Evolutionary conservation across 2,329 filamentous ascomycete species (phyloP), one percentile per base, ranked within the genome.

Genomic region (Xylariaceae sp.): DNA sequence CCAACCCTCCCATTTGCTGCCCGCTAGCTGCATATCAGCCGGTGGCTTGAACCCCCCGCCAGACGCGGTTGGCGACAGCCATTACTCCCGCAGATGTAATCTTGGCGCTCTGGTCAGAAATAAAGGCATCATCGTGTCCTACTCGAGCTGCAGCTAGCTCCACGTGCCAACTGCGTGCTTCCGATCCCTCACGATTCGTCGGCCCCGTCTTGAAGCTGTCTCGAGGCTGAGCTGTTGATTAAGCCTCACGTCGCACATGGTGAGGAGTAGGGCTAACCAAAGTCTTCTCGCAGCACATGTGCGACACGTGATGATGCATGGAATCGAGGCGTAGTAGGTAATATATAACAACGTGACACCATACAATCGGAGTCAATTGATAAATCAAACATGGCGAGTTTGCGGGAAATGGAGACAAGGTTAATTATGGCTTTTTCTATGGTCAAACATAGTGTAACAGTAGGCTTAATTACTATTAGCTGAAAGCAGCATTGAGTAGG

Each of bases 281-380:
- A 55, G 41, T 45, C 20, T 18, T 37, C 54, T 55, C 46, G 54
- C 58, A 60, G 49, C 23, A 14, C 26, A 46, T 40, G 10, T 10
- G 18, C 19, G 23, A 53, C 58, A 60, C 54, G 54, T 60, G 54
- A 60, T 50, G n/a, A 52, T 21, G 14, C 20, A 16, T 37, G 3
- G 32, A 16, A 37, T 37, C 32, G 12, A 37, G 32, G 32, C 32
- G 12, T 10, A 37, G 32, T 16, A n/a, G n/a, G n/a, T n/a, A n/a
- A n/a, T n/a, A n/a, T n/a, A n/a, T n/a, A n/a, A n/a, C n/a, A n/a
- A n/a, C n/a, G n/a, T n/a, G n/a, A n/a, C n/a, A n/a, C n/a, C n/a
- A n/a, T n/a, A n/a, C n/a, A n/a, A n/a, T n/a, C n/a, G n/a, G n/a
- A n/a, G n/a, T n/a, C n/a, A n/a, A n/a, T n/a, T n/a, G n/a, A n/a